Evolutionary conservation across 495 filamentous ascomycete species (phyloP), one percentile per base, ranked within the genome.

Genomic region (Mytilinidion resinicola): DNA sequence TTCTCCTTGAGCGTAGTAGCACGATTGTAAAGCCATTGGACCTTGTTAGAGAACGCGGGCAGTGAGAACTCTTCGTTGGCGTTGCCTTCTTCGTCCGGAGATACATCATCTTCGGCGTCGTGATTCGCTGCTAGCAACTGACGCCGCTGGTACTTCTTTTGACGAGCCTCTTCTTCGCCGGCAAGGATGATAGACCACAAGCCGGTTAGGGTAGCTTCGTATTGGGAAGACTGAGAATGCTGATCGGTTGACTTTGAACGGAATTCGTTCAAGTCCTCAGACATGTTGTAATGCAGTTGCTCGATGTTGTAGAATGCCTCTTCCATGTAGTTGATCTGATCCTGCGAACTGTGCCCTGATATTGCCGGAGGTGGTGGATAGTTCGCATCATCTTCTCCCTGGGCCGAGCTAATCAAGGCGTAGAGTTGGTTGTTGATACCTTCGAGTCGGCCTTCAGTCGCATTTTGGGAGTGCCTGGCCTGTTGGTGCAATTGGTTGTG

Each of bases 171-270:
- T 51, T 83, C 80, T 53, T 86, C 82, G 34, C 80, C 83, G 14
- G 82, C 77, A 53, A 82, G 74, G 25, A 90, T 79, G 49, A 83
- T 86, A 41, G 86, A 82, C 88, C 88, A 91, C 20, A 91, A 71
- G n/a, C 82, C 81, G 56, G 73, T 78, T 37, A 91, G 73, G 5
- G 85, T 74, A 5, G 77, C 74, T 38, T 88, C 82, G 21, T 77
- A 80, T 55, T 85, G 80, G 35, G 79, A 77, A 12, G 70, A 68
- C 61, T 78, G 72, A 30, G 46, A 20, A 12, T 76, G 68, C 56
- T 69, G 74, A 12, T 66, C 54, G 7, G 55, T 25, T 3, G 44
- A 5, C 35, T 51, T 53, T 9, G 63, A 51, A 15, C 55, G 55
- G 25, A 60, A 46, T 19, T 62, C 59, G 14, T 59, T 38, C 10